Percentiles rank a stretch among this genome's conserved stretches.
Conservation (phyloP, 2,329 filamentous ascomycete species). For the Acrocalymma vagum region DNA sequence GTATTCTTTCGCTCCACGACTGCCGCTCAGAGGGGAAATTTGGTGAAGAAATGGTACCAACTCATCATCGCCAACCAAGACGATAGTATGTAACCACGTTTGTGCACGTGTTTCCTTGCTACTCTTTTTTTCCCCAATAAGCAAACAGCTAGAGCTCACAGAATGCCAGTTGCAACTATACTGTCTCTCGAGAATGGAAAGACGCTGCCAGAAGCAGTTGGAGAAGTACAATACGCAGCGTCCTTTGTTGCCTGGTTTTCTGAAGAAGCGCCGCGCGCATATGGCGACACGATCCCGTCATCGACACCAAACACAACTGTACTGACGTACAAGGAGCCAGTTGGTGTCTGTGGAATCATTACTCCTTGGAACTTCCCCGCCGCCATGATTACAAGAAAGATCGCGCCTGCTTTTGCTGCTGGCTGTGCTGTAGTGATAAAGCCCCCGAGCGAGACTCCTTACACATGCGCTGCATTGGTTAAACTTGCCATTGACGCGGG, state of each 20-base stretch:
- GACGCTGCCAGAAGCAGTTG: slow-evolving; percentile 62
- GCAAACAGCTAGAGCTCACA: not conserved
- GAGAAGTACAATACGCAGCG: slow-evolving; percentile 26
- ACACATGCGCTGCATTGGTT: slow-evolving; percentile 30
- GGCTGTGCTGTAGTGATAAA: slow-evolving; percentile 43
- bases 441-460: slow-evolving; percentile 39
- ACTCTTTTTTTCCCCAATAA: too few species aligned
- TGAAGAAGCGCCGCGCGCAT: slow-evolving; percentile 24
- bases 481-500: slow-evolving; percentile 36
- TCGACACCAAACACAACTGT: slow-evolving; percentile 19
- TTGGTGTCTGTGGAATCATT: slow-evolving; percentile 33
- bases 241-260: slow-evolving; percentile 31
- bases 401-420: slow-evolving; percentile 41
- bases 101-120: too few species aligned
- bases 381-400: slow-evolving; percentile 37
- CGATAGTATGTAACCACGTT: not conserved
- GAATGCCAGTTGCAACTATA: slow-evolving; percentile 1
- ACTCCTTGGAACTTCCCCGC: slow-evolving; percentile 36
- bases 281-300: slow-evolving; percentile 8
- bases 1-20: slow-evolving; percentile 1
- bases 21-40: not conserved
- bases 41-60: not conserved
- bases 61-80: slow-evolving; percentile 4
- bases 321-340: slow-evolving; percentile 33
- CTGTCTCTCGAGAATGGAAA: slow-evolving; percentile 75